Conservation (phyloP, 1,284 basidiomycete genomes). For the Xanthoconium separans region DNA sequence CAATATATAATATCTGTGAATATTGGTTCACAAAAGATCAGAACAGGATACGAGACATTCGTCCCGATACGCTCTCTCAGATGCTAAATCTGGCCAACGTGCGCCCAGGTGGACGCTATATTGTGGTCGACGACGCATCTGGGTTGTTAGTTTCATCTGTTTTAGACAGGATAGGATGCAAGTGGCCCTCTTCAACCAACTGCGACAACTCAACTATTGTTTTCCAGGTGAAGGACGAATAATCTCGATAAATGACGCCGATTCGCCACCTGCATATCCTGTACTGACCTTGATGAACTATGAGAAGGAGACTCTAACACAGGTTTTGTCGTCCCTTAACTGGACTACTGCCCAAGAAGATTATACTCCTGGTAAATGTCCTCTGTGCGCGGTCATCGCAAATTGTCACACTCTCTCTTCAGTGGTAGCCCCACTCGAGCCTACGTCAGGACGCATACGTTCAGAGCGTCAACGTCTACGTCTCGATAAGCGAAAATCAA, state of each 20-base stretch:
- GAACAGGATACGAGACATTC: slow-evolving; percentile 78
- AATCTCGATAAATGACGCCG: slow-evolving; percentile 85
- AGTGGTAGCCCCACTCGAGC: slow-evolving; percentile 61
- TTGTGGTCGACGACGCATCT: slow-evolving; percentile 92
- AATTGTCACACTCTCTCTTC: slow-evolving; percentile 7
- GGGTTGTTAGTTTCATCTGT: slow-evolving; percentile 87
- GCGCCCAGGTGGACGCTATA: slow-evolving; percentile 81
- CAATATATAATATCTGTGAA: slow-evolving; percentile 83
- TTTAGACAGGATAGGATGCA: slow-evolving; percentile 85
- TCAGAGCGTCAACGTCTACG: slow-evolving; percentile 71
- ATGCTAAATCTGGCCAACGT: slow-evolving; percentile 84
- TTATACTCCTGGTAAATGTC: slow-evolving; percentile 60
- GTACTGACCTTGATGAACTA: slow-evolving; percentile 88
- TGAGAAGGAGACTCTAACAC: slow-evolving; percentile 52
- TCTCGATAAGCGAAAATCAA: slow-evolving; percentile 69
- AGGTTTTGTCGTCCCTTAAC: slow-evolving; percentile 73
- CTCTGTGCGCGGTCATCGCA: background rate
- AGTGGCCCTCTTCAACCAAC: slow-evolving; percentile 16
- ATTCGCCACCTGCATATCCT: slow-evolving; percentile 92
- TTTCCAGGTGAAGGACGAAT: slow-evolving; percentile 73
- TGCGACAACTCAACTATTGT: background rate
- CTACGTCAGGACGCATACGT: slow-evolving; percentile 51
- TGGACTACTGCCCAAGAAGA: slow-evolving; percentile 89
- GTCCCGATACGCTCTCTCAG: slow-evolving; percentile 88
- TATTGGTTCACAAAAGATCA: slow-evolving; percentile 88